Base-by-base conservation (phyloP, 1,284 basidiomycete species). In the Cutaneotrichosporon dermatis region DNA sequence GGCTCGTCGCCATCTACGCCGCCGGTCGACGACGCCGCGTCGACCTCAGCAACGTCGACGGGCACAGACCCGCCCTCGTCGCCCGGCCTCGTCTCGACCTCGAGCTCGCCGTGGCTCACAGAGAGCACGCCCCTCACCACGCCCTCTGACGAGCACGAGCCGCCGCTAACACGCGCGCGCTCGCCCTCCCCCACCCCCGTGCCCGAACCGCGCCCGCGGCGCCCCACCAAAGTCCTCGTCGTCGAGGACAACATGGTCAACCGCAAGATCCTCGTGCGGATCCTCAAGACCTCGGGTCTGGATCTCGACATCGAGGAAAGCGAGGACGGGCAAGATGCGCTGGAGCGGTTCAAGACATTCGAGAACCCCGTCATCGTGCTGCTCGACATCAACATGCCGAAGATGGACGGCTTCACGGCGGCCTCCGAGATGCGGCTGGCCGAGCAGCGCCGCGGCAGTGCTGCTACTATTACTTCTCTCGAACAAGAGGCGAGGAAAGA, bases 311-410 rank as follows among this genome's bases (percentile, higher is more conserved):
- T 73, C 45, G 45, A 55, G 49, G 74, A 76, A 59, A 74, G 75
- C 1, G 71, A 65, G 25, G 74, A 78, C 64, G 76, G 76, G 9
- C 55, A 68, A 4, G 71, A 68, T 36, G 76, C 76, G 34, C 69
- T 78, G 2, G 64, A 69, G 12, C 63, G 57, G 34, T 78, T 78
- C 64, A 61, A 62, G 44, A 46, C 64, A 5, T 67, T 75, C 39
- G 55, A 46, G 12, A 10, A 36, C 3, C 68, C 67, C 3, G 61
- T 49, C 7, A 68, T 71, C n/a, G 71, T 76, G 8, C 61, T 78
- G 10, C 66, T 76, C 12, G 76, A 78, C 55, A 76, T 78, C 60
- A 78, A 76, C 60, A 78, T 78, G 76, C 76, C 76, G 6, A 66
- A 66, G 13, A 74, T 75, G 68, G 74, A 78, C 61, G 76, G 76